Conservation (phyloP, 108 stramenopile genomes). For the Cylindrotheca closterium region DNA sequence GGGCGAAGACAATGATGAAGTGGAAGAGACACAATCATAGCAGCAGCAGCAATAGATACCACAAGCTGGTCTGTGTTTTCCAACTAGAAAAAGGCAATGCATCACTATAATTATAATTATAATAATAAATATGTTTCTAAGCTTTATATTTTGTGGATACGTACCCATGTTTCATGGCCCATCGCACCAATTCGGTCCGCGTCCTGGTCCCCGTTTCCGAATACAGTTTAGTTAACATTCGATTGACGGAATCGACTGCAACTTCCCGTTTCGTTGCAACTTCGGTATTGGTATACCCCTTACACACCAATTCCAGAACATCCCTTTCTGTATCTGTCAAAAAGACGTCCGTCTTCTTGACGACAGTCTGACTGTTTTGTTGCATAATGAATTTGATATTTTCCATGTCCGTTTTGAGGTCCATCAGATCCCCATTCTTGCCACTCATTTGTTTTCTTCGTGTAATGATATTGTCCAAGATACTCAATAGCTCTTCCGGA, state of each 20-base stretch:
- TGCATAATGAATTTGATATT: constrained; percentile 42
- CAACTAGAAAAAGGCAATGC: no score
- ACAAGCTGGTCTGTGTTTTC: no score
- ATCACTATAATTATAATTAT: no score
- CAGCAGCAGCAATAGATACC: no score
- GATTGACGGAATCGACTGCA: constrained; percentile 13
- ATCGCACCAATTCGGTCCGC: constrained; percentile 60
- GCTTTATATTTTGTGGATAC: constrained; percentile 18
- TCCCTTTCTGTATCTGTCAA: constrained; percentile 45
- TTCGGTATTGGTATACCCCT: constrained; percentile 50
- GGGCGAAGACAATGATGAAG: no score
- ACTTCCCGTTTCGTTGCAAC: constrained; percentile 36
- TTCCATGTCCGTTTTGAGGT: constrained; percentile 34
- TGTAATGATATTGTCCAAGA: constrained; percentile 70
- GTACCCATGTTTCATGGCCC: constrained; percentile 56
- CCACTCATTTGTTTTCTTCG: constrained; percentile 39
- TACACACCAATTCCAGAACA: constrained; percentile 36
- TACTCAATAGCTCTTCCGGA: constrained; percentile 81
- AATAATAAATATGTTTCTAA: no score
- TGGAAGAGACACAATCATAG: no score
- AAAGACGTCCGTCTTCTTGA: constrained; percentile 40
- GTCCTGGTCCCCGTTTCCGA: constrained; percentile 37
- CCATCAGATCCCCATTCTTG: constrained; percentile 12
- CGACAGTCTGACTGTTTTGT: constrained; percentile 26
- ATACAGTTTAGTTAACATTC: constrained; percentile 31